A percentile compares a stretch with the other conserved stretches of the same genome.
Evolutionary conservation across 2,329 filamentous ascomycete species (phyloP).

Genomic region (Trichoderma sp.): DNA sequence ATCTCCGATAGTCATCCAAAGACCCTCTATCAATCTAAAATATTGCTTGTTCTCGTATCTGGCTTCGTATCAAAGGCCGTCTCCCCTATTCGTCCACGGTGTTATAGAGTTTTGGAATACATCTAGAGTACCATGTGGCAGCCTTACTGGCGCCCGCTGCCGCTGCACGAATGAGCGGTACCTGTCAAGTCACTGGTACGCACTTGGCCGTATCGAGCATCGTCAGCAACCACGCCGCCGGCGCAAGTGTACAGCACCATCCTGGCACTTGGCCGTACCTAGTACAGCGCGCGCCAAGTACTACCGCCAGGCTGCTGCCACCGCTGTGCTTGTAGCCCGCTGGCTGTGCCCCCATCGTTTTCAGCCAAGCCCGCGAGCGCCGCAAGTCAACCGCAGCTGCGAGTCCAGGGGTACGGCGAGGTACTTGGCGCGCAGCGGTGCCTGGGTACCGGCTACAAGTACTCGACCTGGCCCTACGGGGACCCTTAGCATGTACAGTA

Average conservation of each 20-base stretch:
- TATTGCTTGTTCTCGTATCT: not conserved
- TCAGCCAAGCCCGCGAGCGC: not conserved
- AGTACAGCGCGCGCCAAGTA: not conserved
- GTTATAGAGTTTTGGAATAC: not conserved
- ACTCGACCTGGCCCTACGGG: constrained; percentile 19
- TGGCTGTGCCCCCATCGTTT: constrained; percentile 6
- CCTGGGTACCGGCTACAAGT: not conserved
- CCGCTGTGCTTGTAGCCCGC: not conserved
- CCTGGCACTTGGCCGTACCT: not conserved
- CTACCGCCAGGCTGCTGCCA: not conserved
- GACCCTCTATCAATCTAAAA: not conserved
- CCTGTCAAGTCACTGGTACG: constrained; percentile 14
- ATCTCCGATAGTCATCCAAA: not conserved
- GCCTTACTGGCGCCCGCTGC: not conserved
- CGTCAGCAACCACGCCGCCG: constrained; percentile 11
- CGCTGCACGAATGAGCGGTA: not conserved
- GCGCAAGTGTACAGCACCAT: constrained; percentile 1
- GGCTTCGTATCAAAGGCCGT: not conserved
- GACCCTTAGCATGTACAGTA: constrained; percentile 19
- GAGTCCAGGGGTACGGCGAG: not conserved
- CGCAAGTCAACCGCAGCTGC: not conserved
- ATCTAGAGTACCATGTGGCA: not conserved
- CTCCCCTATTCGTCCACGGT: not conserved
- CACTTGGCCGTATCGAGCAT: constrained; percentile 18
- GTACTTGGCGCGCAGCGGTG: constrained; percentile 12